Evolutionary conservation across 495 filamentous ascomycete genomes (phyloP).

Genomic region (Neurospora sp.): DNA sequence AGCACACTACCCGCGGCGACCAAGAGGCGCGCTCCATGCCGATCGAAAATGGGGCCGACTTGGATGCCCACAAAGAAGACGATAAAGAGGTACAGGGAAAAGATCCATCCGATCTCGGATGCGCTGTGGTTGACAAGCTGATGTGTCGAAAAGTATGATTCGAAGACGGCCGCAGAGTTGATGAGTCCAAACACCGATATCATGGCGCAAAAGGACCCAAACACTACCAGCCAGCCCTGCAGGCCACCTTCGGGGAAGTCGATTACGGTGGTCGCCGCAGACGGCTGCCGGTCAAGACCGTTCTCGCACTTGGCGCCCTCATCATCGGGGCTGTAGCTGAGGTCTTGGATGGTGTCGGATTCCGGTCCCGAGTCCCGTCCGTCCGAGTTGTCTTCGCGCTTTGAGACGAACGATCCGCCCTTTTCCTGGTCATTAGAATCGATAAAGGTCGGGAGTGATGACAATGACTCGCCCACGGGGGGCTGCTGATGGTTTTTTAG

Average conservation of each 20-base stretch:
- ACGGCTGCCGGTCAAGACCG: slow-evolving; percentile 1
- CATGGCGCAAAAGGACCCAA: slow-evolving; percentile 52
- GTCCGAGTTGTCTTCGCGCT: not conserved
- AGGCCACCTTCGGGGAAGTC: slow-evolving; percentile 53
- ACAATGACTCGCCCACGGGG: slow-evolving; percentile 3
- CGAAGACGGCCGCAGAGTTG: slow-evolving; percentile 52
- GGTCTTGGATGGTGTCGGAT: not conserved
- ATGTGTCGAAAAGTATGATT: slow-evolving; percentile 50
- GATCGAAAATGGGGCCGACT: slow-evolving; percentile 59
- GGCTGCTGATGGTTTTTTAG: slow-evolving; percentile 27
- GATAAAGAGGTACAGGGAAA: slow-evolving; percentile 50
- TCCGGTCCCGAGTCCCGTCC: slow-evolving; percentile 1
- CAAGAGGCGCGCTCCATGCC: slow-evolving; percentile 45
- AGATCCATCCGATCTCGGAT: slow-evolving; percentile 56
- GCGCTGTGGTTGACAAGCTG: slow-evolving; percentile 45
- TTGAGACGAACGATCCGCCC: not conserved
- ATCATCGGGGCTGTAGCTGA: not conserved
- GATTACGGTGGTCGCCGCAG: slow-evolving; percentile 11
- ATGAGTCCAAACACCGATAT: slow-evolving; percentile 55
- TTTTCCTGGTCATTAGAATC: slow-evolving; percentile 1
- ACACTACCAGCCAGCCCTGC: slow-evolving; percentile 50
- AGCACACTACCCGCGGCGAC: slow-evolving; percentile 40
- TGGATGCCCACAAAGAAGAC: slow-evolving; percentile 56
- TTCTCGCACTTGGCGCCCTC: not conserved
- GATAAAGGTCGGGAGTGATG: slow-evolving; percentile 1